Evolutionary conservation across 306 rosid genomes (phyloP), one percentile per base, ranked within the genome.

Genomic region (Glycyrrhiza uralensis): DNA sequence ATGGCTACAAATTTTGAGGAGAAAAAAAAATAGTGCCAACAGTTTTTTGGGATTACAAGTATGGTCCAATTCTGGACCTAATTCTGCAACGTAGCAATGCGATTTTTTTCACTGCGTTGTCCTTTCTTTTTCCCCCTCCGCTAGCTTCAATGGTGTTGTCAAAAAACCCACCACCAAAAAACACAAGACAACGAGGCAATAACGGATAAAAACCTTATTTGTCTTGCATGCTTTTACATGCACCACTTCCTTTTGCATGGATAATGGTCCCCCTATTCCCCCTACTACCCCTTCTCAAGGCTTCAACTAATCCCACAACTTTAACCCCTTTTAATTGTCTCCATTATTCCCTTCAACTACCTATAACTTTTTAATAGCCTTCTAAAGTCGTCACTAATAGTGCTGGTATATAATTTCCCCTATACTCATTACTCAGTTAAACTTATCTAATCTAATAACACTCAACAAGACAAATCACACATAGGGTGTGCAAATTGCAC

Each of bases 191-290:
- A 64, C 74, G 22, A 77, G 72, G 74, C 76, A 49, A 58, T 67
- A 73, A 42, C 72, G 38, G 75, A 76, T 72, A 82, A 74, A 84
- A 69, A 50, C 76, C 82, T 54, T 46, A 26, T 56, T 88, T 85
- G 86, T 80, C 74, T 80, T 76, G 74, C 88, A 82, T 90, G 89
- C 71, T 82, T 35, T 62, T 72, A 62, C 86, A 75, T 74, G 80
- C 78, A 64, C 39, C 33, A 26, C 54, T 58, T 39, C 30, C 76
- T 57, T 57, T 80, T 88, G 82, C 88, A 80, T 75, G 83, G 65
- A 45, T 5, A 57, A 50, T 73, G 84, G 90, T 76, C 85, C 91
- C 84, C 82, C 35, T 36, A 22, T n/a, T n/a, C n/a, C n/a, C 18
- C 6, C 30, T 22, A 13, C 17, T 5, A 59, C 17, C 45, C 12